Evolutionary conservation across 2,329 filamentous ascomycete genomes (phyloP).

Genomic region (Botrytis cinerea): DNA sequence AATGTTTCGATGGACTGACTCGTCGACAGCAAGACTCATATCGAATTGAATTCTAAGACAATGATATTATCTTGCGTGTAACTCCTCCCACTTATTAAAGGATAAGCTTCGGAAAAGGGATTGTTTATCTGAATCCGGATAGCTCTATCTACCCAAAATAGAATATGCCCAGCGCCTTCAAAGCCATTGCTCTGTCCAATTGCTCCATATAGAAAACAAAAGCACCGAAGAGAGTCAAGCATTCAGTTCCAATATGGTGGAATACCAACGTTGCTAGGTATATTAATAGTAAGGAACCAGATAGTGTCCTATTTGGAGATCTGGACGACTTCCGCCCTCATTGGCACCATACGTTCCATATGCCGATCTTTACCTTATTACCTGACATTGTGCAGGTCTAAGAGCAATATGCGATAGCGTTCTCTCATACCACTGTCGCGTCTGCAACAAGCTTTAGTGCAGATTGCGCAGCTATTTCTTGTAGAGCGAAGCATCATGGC

Average conservation of each 20-base stretch:
- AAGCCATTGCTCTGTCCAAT: neutral
- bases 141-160: neutral
- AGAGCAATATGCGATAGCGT: neutral
- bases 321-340: neutral
- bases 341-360: neutral
- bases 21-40: neutral
- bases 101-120: slow-evolving; percentile 11
- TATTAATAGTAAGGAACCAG: neutral
- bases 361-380: neutral
- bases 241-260: neutral
- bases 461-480: neutral
- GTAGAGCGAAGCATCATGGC: neutral
- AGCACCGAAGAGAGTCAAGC: neutral
- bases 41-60: neutral
- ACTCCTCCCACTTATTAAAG: neutral
- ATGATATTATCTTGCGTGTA: neutral
- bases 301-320: neutral
- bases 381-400: neutral
- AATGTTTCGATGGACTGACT: neutral
- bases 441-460: neutral
- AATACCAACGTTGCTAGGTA: neutral
- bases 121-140: slow-evolving; percentile 13
- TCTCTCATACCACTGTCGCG: neutral
- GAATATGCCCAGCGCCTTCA: neutral
- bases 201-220: neutral